A percentile compares a stretch with the other conserved stretches of the same genome.
These are phyloP conservation scores for Craspedostauros australis DNA, from an alignment of 108 stramenopile genomes.

Conservation along the genomic window DNA sequence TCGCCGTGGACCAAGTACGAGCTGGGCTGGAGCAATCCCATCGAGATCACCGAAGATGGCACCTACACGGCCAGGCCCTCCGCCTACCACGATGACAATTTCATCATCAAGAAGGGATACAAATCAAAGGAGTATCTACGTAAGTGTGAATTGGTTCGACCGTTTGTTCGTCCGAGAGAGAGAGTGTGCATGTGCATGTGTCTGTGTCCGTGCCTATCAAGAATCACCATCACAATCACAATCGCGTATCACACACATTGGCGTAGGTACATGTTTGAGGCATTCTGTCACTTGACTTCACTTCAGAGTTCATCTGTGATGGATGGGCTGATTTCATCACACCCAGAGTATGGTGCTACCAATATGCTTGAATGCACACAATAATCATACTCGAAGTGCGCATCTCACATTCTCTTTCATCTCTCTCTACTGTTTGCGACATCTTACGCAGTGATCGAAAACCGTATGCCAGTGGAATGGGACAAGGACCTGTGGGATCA, in stretches of 20 bases:
- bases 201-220: not conserved
- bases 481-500: slow-evolving; percentile 25
- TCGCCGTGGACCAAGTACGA: slow-evolving; percentile 45
- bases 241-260: too few species aligned
- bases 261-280: too few species aligned
- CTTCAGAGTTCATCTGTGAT: too few species aligned
- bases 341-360: not conserved
- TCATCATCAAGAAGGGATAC: too few species aligned
- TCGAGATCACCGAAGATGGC: slow-evolving; percentile 30
- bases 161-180: not conserved
- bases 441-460: slow-evolving; percentile 58
- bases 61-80: slow-evolving; percentile 19
- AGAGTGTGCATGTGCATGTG: not conserved
- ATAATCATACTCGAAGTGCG: not conserved
- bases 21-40: slow-evolving; percentile 51
- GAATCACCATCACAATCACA: not conserved
- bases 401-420: not conserved
- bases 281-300: too few species aligned
- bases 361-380: not conserved
- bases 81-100: not conserved
- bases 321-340: not conserved
- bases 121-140: too few species aligned
- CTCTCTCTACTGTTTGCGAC: slow-evolving; percentile 9
- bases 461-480: slow-evolving; percentile 42
- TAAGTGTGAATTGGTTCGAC: not conserved